Base-by-base conservation (phyloP, 805 yeast genomes). In the Candida arabinofermentans region DNA sequence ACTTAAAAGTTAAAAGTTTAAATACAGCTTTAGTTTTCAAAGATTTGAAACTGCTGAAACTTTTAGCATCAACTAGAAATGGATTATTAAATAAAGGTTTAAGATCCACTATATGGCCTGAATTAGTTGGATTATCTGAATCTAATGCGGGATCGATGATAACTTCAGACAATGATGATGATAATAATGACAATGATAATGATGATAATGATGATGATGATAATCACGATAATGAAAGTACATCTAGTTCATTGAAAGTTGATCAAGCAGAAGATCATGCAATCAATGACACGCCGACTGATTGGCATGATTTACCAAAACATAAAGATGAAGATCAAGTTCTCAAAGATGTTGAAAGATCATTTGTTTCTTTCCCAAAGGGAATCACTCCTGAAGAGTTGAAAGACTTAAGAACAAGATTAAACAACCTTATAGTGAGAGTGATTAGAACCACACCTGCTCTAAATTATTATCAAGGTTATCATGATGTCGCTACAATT, bases 381-480 rank as follows among this genome's bases (percentile, higher is more conserved):
- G 46, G 50, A 16, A 34, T 59, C 3, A 27, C 46, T 6, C 44
- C 54, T 22, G 44, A 46, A 2, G 53, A 54, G 4, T 37, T 59
- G 13, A 53, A 36, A 39, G 37, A 43, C n/a, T 61, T 80, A 36
- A 69, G 74, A 44, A 55, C 56, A 21, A 56, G 70, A 36, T 64
- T 82, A 37, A 57, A 54, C 19, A 58, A 58, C 5, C 47, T 82
- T 12, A 72, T 87, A 3, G 61, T 74, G 12, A 66, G 67, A 16
- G 67, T 88, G 2, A 66, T 93, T 12, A 64, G 87, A 30, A 71
- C 69, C 13, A 66, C 81, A 49, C 90, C 90, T 0, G 54, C 61
- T 3, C 65, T 90, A 32, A 69, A 77, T 44, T 91, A 91, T 61
- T 91, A 89, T 60, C 99, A 91, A 63, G 99, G 99, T 0, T 87